Conservation (phyloP, 768 basidiomycete genomes). For the Psilocybe azurescens region DNA sequence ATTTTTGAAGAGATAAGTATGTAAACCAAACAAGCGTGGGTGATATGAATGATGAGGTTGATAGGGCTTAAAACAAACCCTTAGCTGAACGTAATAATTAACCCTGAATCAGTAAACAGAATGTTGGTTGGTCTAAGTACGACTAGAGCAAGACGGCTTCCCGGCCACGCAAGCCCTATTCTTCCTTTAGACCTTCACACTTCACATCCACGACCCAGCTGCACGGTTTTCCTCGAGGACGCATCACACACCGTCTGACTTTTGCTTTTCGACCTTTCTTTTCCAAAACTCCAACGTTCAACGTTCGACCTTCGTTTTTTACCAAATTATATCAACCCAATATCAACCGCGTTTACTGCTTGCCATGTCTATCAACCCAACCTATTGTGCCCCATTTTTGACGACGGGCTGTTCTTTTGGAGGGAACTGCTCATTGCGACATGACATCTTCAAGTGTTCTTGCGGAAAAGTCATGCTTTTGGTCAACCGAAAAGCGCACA, state of each 20-base stretch:
- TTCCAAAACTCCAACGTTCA: not conserved
- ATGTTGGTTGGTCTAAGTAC: no score
- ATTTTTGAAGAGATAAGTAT: no score
- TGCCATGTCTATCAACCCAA: constrained; percentile 12
- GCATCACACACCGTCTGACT: not conserved
- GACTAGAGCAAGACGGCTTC: not conserved
- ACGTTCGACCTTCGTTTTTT: not conserved
- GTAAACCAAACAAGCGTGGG: no score
- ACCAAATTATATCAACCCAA: not conserved
- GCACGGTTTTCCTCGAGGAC: not conserved
- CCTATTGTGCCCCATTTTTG: constrained; percentile 32
- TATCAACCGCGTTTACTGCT: not conserved
- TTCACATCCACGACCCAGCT: constrained; percentile 1
- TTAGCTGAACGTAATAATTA: no score
- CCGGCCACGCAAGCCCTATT: constrained; percentile 1
- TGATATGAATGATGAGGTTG: no score
- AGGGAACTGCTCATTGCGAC: constrained; percentile 33
- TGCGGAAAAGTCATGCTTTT: constrained; percentile 37
- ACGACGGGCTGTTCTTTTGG: constrained; percentile 33
- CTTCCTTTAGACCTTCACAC: constrained; percentile 13
- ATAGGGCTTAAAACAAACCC: no score
- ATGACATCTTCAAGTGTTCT: constrained; percentile 41
- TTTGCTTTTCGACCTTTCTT: not conserved
- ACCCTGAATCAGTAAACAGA: not conserved
- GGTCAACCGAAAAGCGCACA: constrained; percentile 26